Evolutionary conservation across 192 early-diverging fungal genomes (phyloP).

Genomic region (Irineochytrium annulatum): DNA sequence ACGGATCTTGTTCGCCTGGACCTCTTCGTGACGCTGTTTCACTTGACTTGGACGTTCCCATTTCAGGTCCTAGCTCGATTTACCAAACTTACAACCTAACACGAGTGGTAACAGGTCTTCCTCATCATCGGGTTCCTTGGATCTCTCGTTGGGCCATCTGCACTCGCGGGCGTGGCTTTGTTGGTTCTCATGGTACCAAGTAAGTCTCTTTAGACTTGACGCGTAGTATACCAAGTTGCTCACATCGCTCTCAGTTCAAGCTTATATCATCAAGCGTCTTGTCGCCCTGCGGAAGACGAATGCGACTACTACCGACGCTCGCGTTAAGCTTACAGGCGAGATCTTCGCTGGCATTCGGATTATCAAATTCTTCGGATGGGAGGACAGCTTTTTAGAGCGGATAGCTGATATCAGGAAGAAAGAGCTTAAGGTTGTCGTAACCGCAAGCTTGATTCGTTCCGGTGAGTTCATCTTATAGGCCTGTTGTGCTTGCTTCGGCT

Average conservation of each 20-base stretch:
- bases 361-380: constrained; percentile 71
- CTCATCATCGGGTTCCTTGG: constrained; percentile 13
- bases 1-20: constrained; percentile 26
- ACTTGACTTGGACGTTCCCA: constrained; percentile 20
- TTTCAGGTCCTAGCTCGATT: background rate
- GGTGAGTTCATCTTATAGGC: too few relatives aligned
- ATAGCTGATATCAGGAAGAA: constrained; percentile 49
- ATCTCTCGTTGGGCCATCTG: constrained; percentile 6
- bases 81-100: background rate
- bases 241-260: too few relatives aligned
- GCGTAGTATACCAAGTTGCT: too few relatives aligned
- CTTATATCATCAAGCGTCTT: constrained; percentile 6
- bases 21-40: constrained; percentile 19
- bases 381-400: constrained; percentile 58
- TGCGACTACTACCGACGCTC: constrained; percentile 18
- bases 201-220: too few relatives aligned
- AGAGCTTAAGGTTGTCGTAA: constrained; percentile 33
- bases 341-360: constrained; percentile 66
- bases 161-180: constrained; percentile 20
- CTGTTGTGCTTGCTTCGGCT: too few relatives aligned
- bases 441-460: constrained; percentile 28
- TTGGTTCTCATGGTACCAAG: constrained; percentile 18
- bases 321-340: constrained; percentile 44
- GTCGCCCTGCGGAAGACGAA: constrained; percentile 22
- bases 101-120: constrained; percentile 4